Conservation (phyloP, 208 protist species). For the Leishmania braziliensis region DNA sequence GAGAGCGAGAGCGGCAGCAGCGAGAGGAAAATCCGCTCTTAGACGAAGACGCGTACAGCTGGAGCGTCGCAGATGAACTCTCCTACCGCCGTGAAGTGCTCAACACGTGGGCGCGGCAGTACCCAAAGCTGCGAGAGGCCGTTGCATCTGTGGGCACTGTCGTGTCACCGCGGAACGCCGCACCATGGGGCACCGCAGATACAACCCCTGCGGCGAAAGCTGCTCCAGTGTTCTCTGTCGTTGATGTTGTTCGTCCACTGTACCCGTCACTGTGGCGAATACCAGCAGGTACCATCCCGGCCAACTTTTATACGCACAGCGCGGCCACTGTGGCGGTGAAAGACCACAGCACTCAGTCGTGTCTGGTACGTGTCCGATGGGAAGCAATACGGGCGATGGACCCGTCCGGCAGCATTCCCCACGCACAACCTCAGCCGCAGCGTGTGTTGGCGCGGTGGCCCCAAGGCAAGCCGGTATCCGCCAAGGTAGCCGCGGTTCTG, state of each 20-base stretch:
- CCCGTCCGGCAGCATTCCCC: neutral
- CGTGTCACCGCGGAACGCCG: neutral
- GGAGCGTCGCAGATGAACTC: slow-evolving; percentile 17
- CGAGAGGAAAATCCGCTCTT: slow-evolving; percentile 1
- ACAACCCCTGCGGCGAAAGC: neutral
- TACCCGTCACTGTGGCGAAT: slow-evolving; percentile 51
- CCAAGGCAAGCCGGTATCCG: slow-evolving; percentile 24
- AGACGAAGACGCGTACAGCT: slow-evolving; percentile 1
- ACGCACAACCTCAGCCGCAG: slow-evolving; percentile 13
- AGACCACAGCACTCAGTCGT: slow-evolving; percentile 46
- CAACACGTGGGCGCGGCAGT: slow-evolving; percentile 17
- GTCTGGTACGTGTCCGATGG: slow-evolving; percentile 45
- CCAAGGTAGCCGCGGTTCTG: slow-evolving; percentile 35
- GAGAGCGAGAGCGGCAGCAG: slow-evolving; percentile 1
- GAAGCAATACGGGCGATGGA: slow-evolving; percentile 36
- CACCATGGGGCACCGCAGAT: neutral
- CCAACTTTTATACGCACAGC: slow-evolving; percentile 12
- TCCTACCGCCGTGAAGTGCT: slow-evolving; percentile 32
- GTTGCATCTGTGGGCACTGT: neutral
- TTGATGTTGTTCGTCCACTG: neutral
- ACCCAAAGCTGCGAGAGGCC: slow-evolving; percentile 26
- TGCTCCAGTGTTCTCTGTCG: slow-evolving; percentile 21
- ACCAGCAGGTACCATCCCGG: slow-evolving; percentile 40
- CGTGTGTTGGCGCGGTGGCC: slow-evolving; percentile 64
- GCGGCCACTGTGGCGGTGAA: neutral